Evolutionary conservation across 2,329 filamentous ascomycete species (phyloP).

Genomic region (Phaeosphaeriaceae sp.): DNA sequence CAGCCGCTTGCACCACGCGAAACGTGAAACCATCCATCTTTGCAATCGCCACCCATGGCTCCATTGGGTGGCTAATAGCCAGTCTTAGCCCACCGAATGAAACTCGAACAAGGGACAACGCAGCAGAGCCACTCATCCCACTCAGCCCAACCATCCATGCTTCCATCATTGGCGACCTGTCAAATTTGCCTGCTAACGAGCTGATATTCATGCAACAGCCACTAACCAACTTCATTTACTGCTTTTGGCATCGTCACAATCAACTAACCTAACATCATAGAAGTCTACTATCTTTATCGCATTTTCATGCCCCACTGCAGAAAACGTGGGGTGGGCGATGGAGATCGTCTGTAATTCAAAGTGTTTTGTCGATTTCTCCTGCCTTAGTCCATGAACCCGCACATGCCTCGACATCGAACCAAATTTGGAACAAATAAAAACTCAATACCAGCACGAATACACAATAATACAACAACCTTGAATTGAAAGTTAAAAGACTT

Average conservation of each 20-base stretch:
- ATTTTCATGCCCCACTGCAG: not conserved
- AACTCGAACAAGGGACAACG: slow-evolving; percentile 19
- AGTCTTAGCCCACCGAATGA: slow-evolving; percentile 18
- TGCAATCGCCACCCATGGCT: slow-evolving; percentile 8
- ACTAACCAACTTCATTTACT: too few species aligned
- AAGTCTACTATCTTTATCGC: too few species aligned
- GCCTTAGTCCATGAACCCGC: too few species aligned
- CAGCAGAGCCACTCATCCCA: slow-evolving; percentile 5
- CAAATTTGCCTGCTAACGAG: too few species aligned
- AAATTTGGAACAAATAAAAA: not conserved
- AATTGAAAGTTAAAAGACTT: slow-evolving; percentile 2
- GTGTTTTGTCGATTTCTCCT: too few species aligned
- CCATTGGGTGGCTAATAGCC: slow-evolving; percentile 16
- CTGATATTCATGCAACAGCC: too few species aligned
- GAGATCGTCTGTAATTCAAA: not conserved
- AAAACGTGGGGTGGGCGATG: not conserved
- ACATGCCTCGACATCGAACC: too few species aligned
- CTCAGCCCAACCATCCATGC: slow-evolving; percentile 2
- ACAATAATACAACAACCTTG: not conserved
- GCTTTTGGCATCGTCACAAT: too few species aligned
- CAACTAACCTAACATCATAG: too few species aligned
- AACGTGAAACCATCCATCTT: slow-evolving; percentile 18
- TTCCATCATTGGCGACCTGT: not conserved
- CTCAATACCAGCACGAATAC: not conserved
- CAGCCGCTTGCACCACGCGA: slow-evolving; percentile 17